Base-by-base conservation (phyloP, 257 asterid genomes). In the Apocynum venetum region DNA sequence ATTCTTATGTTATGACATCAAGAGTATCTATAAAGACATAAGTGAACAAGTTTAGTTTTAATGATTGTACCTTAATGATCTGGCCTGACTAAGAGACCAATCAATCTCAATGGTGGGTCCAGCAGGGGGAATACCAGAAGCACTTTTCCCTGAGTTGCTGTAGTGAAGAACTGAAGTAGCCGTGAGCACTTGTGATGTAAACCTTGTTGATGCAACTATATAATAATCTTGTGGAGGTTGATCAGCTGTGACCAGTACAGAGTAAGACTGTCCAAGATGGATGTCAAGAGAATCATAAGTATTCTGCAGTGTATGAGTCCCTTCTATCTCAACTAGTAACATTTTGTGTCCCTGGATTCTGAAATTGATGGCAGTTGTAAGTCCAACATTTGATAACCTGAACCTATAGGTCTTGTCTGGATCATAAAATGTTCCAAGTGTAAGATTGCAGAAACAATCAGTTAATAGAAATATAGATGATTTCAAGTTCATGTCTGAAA, bases 351-450 rank as follows among this genome's bases (percentile, higher is more conserved):
- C 81, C 38, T 77, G 76, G 48, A 77, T 77, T 38, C 76, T 56
- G 59, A 77, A 77, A 44, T 77, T 77, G 10, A 77, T 60, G 46
- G 76, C 44, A 41, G 63, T 69, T 56, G 35, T 61, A 35, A 77
- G 59, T 77, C 81, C 81, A 41, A 77, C 81, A 20, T 77, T 77
- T 15, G 81, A 77, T 69, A 77, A 55, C 61, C 81, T 77, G 49
- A 77, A 57, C 71, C 81, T 41, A 20, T 77, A 77, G 12, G 81
- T 77, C 73, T 71, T 77, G 7, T 76, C 81, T 78, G 73, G 19
- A 72, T 17, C 25, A 14, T 14, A 14, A 65, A 12, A 6, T 15
- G 35, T 15, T 65, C 48, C 2, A 65, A 40, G 49, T 15, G 48
- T 64, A 35, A 65, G 48, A 64, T 11, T 11, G 2, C 46, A 64